Conservation (phyloP, 2,329 filamentous ascomycete genomes). For the Penicillium sp. region DNA sequence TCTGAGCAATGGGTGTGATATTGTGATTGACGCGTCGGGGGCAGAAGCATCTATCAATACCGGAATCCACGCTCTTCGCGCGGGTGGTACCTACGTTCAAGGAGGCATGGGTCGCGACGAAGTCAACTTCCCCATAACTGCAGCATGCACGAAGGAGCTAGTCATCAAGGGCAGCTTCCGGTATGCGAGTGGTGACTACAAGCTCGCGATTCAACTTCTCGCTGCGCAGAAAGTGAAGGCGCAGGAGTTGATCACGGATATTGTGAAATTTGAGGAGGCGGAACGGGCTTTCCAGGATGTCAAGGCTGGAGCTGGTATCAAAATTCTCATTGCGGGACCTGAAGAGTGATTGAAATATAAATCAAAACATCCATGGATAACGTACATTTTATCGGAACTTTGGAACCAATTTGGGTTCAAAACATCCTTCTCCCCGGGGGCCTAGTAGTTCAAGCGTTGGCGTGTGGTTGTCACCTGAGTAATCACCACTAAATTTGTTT, state of each 20-base stretch:
- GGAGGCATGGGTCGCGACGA: slow-evolving; percentile 88
- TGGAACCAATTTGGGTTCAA: too few species aligned
- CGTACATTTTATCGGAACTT: too few species aligned
- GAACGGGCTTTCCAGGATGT: slow-evolving; percentile 86
- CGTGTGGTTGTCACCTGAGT: too few species aligned
- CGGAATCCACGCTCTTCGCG: slow-evolving; percentile 68
- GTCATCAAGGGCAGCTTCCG: slow-evolving; percentile 86
- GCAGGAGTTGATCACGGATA: slow-evolving; percentile 77
- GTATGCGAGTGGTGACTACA: slow-evolving; percentile 86
- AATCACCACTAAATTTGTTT: too few species aligned
- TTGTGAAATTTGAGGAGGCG: slow-evolving; percentile 77
- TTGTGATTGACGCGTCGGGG: slow-evolving; percentile 77
- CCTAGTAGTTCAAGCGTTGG: too few species aligned
- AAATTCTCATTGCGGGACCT: slow-evolving; percentile 48
- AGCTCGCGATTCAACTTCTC: slow-evolving; percentile 77
- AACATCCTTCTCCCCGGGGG: too few species aligned
- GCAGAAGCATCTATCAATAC: slow-evolving; percentile 78
- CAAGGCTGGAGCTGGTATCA: slow-evolving; percentile 70
- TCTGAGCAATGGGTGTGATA: slow-evolving; percentile 69
- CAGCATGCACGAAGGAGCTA: slow-evolving; percentile 85
- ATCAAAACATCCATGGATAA: too few species aligned
- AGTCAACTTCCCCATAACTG: slow-evolving; percentile 89
- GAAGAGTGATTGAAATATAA: slow-evolving; percentile 17
- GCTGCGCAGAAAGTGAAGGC: slow-evolving; percentile 68
- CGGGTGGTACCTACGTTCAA: slow-evolving; percentile 78